Percentiles rank a stretch among this genome's conserved stretches.
Conservation (phyloP, 176 grass and related monocot species). For the Areca catechu region DNA sequence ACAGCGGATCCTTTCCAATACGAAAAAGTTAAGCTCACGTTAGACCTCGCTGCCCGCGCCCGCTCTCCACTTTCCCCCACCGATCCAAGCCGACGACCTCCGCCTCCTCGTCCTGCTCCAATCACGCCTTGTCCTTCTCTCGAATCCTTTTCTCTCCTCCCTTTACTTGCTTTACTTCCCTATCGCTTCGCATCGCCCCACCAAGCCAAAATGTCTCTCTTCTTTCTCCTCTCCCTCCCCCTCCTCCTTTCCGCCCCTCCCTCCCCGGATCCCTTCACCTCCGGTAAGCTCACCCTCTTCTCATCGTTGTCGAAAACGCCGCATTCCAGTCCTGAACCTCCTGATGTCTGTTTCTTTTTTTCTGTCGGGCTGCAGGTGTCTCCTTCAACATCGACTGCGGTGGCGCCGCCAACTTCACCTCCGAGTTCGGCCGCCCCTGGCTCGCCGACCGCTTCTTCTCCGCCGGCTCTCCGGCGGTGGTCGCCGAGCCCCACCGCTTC, state of each 20-base stretch:
- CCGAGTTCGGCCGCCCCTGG: conserved; percentile 63
- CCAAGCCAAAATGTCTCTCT: conserved; percentile 27
- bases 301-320: background rate
- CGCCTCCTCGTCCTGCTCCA: too few species aligned
- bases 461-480: conserved; percentile 38
- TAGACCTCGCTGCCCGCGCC: too few species aligned
- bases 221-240: conserved; percentile 23
- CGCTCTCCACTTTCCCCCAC: too few species aligned
- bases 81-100: too few species aligned
- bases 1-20: too few species aligned
- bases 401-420: conserved; percentile 71
- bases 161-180: conserved; percentile 27
- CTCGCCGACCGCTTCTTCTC: conserved; percentile 84
- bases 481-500: conserved; percentile 92
- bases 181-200: conserved; percentile 16
- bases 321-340: background rate
- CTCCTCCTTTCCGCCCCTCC: conserved; percentile 22
- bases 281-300: conserved; percentile 35
- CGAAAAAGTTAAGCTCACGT: too few species aligned
- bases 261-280: conserved; percentile 66
- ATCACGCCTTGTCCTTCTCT: too few species aligned
- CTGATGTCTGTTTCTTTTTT: background rate
- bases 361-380: conserved; percentile 31
- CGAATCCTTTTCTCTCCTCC: too few species aligned
- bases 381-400: conserved; percentile 99